phyloP scores from a whole-genome alignment of 495 filamentous ascomycete genomes.

The Penicillium fimorum region DNA sequence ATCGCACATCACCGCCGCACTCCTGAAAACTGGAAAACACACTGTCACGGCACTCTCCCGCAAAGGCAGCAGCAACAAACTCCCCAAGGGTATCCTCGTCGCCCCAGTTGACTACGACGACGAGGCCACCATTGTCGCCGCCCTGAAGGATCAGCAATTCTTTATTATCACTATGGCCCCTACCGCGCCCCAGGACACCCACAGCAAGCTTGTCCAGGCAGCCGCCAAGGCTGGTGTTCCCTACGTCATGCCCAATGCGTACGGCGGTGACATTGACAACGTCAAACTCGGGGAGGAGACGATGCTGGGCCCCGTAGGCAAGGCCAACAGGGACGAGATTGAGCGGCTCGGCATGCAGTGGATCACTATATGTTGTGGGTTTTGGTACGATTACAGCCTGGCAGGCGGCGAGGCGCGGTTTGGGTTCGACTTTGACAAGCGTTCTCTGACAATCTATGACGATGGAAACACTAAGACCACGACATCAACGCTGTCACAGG shows the following conservation, averaged over 20 bases:
- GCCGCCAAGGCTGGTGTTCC: conserved; percentile 60
- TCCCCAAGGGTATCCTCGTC: conserved; percentile 46
- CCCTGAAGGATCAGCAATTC: conserved; percentile 54
- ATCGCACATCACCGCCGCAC: conserved; percentile 46
- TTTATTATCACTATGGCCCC: conserved; percentile 59
- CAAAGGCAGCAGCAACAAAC: conserved; percentile 37
- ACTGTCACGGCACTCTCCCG: conserved; percentile 56
- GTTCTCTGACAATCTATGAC: conserved; percentile 46
- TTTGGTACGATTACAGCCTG: conserved; percentile 57
- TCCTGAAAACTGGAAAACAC: conserved; percentile 53
- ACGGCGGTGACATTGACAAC: conserved; percentile 39
- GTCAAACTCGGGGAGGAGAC: conserved; percentile 20
- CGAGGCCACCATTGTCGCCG: conserved; percentile 42
- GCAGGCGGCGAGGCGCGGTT: conserved; percentile 30
- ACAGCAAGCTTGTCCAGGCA: conserved; percentile 55
- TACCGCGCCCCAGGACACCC: conserved; percentile 43
- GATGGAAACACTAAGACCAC: conserved; percentile 46
- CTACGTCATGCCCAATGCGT: conserved; percentile 64
- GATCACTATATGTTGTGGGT: conserved; percentile 49
- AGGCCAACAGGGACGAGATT: conserved; percentile 33
- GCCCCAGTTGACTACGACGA: conserved; percentile 50
- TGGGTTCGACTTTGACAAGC: conserved; percentile 51
- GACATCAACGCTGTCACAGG: conserved; percentile 45
- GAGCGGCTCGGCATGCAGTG: conserved; percentile 47
- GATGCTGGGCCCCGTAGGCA: conserved; percentile 17